A percentile compares a stretch with the other conserved stretches of the same genome.
phyloP scores from a whole-genome alignment of 192 early-diverging fungal species.

The Powellomyces hirtus region DNA sequence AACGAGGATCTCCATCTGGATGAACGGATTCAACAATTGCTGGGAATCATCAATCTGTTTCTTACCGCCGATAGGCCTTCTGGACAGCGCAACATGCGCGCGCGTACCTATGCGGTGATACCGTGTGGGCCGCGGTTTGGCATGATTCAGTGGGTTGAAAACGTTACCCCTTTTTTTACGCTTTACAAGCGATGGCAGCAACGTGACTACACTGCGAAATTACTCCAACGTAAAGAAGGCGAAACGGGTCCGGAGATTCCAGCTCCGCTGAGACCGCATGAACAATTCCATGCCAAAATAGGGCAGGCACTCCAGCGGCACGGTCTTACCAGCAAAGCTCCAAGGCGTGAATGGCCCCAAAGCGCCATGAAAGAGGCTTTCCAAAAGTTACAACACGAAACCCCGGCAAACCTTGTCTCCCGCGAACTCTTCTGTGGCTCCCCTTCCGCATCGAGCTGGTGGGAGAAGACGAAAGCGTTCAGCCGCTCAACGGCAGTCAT shows the following conservation, averaged over 20 bases:
- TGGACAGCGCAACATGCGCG: conserved; percentile 31
- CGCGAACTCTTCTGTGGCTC: conserved; percentile 67
- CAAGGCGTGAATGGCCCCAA: conserved; percentile 70
- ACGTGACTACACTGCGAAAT: conserved; percentile 57
- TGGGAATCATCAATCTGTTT: conserved; percentile 62
- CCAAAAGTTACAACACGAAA: conserved; percentile 59
- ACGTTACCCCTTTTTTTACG: conserved; percentile 74
- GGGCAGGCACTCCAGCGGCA: conserved; percentile 50
- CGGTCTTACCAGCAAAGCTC: conserved; percentile 49
- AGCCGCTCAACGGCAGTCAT: conserved; percentile 54
- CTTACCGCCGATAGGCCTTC: conserved; percentile 54
- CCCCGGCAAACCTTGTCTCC: conserved; percentile 62
- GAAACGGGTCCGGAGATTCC: conserved; percentile 30
- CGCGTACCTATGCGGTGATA: conserved; percentile 73
- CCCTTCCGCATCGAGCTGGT: conserved; percentile 30
- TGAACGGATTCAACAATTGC: conserved; percentile 84
- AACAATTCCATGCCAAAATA: conserved; percentile 43
- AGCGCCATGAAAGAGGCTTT: conserved; percentile 57
- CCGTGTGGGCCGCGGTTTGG: conserved; percentile 87
- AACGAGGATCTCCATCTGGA: conserved; percentile 91
- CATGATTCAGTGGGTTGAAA: conserved; percentile 94
- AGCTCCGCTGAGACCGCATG: conserved; percentile 42
- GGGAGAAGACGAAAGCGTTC: conserved; percentile 40
- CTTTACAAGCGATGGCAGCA: conserved; percentile 77
- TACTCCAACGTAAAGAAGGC: conserved; percentile 51